A percentile compares a stretch with the other conserved stretches of the same genome.
Conservation (phyloP, 345 rosid species). For the Alliaria petiolata region DNA sequence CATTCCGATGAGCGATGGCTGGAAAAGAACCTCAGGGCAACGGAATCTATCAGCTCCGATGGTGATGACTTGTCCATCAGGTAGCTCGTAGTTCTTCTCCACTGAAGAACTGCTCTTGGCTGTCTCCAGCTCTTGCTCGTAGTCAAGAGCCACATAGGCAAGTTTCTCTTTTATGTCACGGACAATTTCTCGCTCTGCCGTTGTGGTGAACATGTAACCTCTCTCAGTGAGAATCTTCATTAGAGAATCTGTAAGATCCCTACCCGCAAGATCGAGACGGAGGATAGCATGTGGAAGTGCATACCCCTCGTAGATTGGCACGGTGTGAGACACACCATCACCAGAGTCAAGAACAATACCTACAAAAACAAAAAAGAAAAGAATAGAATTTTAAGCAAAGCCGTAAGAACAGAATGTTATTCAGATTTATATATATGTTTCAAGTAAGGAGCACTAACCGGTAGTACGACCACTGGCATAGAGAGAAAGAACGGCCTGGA, state of each 20-base stretch:
- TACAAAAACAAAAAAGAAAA: not conserved
- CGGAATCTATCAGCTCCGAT: conserved; percentile 47
- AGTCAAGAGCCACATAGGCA: conserved; percentile 45
- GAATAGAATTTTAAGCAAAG: not conserved
- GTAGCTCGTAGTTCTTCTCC: conserved; percentile 48
- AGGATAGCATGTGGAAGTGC: conserved; percentile 71
- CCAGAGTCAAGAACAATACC: conserved; percentile 66
- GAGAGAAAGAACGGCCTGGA: conserved; percentile 58
- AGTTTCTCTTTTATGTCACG: conserved; percentile 49
- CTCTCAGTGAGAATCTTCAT: conserved; percentile 56
- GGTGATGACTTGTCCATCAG: conserved; percentile 49
- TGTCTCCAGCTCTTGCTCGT: conserved; percentile 38
- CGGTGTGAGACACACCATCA: conserved; percentile 59
- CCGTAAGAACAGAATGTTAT: not conserved
- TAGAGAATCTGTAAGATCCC: conserved; percentile 58
- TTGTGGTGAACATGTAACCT: conserved; percentile 45
- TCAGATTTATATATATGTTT: not conserved
- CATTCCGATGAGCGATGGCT: conserved; percentile 44
- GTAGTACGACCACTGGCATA: conserved; percentile 70
- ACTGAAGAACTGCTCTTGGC: conserved; percentile 40
- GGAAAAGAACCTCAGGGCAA: conserved; percentile 47
- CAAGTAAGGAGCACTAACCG: conserved; percentile 30
- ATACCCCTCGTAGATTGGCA: conserved; percentile 63
- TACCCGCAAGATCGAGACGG: conserved; percentile 60
- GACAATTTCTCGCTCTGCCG: conserved; percentile 47